Evolutionary conservation across 2,329 filamentous ascomycete genomes (phyloP), one percentile per base, ranked within the genome.

Genomic region (Aspergillus sp.): DNA sequence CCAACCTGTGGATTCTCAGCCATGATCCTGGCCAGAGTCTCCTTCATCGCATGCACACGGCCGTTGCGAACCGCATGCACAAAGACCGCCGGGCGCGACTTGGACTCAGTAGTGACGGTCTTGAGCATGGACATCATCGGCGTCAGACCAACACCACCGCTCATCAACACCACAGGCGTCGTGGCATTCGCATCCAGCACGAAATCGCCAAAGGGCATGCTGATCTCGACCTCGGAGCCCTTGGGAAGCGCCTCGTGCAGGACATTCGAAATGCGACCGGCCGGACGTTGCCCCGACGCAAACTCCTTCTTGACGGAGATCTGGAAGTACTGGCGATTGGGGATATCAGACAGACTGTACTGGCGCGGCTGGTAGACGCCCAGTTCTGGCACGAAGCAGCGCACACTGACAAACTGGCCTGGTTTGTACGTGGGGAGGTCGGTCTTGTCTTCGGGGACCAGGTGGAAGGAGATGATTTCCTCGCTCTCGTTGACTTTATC

Each of bases 391-490:
- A 89, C 80, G 50, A 80, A 77, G 11, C 86, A 71, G 43, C 81
- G 81, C 36, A 91, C 74, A 0, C 86, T 88, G 56, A 90, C 80
- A 68, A 91, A 92, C 73, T 91, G 89, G n/a, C 89, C 89, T 0
- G 89, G 88, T 56, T 82, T 77, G 76, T 84, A 92, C 0, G 68
- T 45, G 0, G 88, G 87, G 43, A 91, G 76, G n/a, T 76, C 75
- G 57, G 80, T 72, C 26, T 78, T 79, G 60, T 90, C 86, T 3
- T 82, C 76, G 0, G 89, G 88, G 48, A 81, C 78, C 11, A 91
- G 80, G 65, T 89, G 86, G 70, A 91, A 90, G 0, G 86, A 89
- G 41, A 82, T 85, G 57, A 90, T 86, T 61, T 88, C 83, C 4
- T 85, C 82, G 3, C 83, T 80, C 72, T 91, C 88, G 48, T 78